A percentile compares a stretch with the other conserved stretches of the same genome.
These are phyloP conservation scores for Cercophora scortea DNA, from an alignment of 495 filamentous ascomycete genomes.

Conservation along the genomic window DNA sequence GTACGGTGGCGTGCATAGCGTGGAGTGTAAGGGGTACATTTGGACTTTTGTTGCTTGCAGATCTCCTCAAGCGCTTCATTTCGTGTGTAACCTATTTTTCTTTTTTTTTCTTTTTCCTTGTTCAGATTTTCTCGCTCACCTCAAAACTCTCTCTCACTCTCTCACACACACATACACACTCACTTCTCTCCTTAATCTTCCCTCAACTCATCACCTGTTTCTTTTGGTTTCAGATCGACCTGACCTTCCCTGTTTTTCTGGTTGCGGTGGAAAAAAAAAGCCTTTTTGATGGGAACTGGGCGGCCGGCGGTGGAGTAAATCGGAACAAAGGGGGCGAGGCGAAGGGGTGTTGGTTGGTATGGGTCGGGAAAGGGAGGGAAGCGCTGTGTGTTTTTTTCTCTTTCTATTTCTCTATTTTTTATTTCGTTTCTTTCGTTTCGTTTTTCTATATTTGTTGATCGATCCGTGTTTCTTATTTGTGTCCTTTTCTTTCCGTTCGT, in stretches of 20 bases:
- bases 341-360: conserved; percentile 17
- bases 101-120: conserved; percentile 18
- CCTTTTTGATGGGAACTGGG: conserved; percentile 20
- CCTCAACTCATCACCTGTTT: background rate
- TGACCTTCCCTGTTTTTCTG: background rate
- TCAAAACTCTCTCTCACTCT: conserved; percentile 3
- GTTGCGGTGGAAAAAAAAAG: background rate
- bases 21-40: conserved; percentile 55
- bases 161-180: background rate
- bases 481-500: no score
- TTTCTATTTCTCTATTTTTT: conserved; percentile 27
- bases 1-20: conserved; percentile 46
- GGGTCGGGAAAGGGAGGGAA: conserved; percentile 19
- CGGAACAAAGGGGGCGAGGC: conserved; percentile 22
- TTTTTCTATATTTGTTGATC: background rate
- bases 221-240: background rate
- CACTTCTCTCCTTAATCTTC: background rate
- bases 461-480: no score
- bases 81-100: conserved; percentile 22
- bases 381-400: conserved; percentile 35
- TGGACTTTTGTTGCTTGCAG: conserved; percentile 34
- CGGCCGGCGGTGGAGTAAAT: conserved; percentile 20
- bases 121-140: conserved; percentile 29
- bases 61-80: conserved; percentile 14
- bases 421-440: background rate